Conservation (phyloP, 306 rosid genomes). For the Casuarina cunninghamiana region DNA sequence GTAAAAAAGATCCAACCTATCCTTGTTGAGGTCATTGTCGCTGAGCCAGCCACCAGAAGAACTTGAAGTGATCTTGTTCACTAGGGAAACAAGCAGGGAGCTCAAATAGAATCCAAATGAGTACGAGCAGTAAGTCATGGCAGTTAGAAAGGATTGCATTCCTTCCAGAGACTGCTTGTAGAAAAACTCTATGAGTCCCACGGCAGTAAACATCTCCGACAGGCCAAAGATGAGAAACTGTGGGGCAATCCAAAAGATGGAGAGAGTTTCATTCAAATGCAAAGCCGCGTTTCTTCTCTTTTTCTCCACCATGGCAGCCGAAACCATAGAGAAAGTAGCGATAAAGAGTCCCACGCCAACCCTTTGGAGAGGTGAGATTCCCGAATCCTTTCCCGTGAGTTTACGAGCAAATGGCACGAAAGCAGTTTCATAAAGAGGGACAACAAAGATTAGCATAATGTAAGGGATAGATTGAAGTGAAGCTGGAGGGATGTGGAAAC, state of each 20-base stretch:
- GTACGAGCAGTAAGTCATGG: slow-evolving; percentile 64
- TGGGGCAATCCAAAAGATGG: slow-evolving; percentile 63
- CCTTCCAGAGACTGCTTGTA: slow-evolving; percentile 57
- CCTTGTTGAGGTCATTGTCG: slow-evolving; percentile 56
- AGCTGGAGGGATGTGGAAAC: slow-evolving; percentile 61
- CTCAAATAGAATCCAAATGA: slow-evolving; percentile 65
- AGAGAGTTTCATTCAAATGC: slow-evolving; percentile 14
- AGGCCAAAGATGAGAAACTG: slow-evolving; percentile 59
- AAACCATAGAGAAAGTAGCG: slow-evolving; percentile 60
- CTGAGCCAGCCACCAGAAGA: slow-evolving; percentile 51
- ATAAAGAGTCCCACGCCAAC: slow-evolving; percentile 58
- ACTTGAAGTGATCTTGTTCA: slow-evolving; percentile 40
- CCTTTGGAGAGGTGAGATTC: slow-evolving; percentile 57
- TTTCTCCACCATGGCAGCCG: slow-evolving; percentile 54
- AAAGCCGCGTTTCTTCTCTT: slow-evolving; percentile 40
- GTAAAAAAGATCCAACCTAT: slow-evolving; percentile 53
- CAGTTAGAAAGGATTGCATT: slow-evolving; percentile 63
- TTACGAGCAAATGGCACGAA: slow-evolving; percentile 49
- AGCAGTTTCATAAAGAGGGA: slow-evolving; percentile 55
- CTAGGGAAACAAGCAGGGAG: slow-evolving; percentile 55
- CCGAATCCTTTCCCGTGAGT: slow-evolving; percentile 48
- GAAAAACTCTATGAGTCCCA: slow-evolving; percentile 63
- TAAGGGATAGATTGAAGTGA: slow-evolving; percentile 71
- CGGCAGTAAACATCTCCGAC: slow-evolving; percentile 61
- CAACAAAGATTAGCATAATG: slow-evolving; percentile 48